Percentiles rank a stretch among this genome's conserved stretches.
Evolutionary conservation across 192 early-diverging fungal species (phyloP).

Genomic region (Ramicandelaber brevisporus): DNA sequence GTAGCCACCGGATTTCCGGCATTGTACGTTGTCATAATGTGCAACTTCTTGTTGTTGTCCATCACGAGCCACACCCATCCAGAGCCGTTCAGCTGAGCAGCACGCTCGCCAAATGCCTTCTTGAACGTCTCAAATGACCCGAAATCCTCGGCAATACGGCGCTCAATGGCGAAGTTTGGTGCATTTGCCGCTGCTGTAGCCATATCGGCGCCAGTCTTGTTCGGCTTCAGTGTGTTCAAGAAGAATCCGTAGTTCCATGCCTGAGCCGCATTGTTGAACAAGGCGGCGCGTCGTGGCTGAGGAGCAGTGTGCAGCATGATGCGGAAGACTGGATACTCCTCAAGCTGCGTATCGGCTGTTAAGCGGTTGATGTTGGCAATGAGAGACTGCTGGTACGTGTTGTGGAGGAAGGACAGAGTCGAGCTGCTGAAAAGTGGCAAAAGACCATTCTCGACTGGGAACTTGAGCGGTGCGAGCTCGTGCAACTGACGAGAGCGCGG

Average conservation of each 20-base stretch:
- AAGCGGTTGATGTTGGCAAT: no score
- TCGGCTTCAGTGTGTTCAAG: conserved; percentile 12
- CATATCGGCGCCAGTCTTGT: no score
- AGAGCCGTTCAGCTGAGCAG: conserved; percentile 15
- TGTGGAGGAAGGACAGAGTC: no score
- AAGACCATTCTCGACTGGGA: no score
- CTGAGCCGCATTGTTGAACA: conserved; percentile 19
- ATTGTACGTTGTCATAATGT: conserved; percentile 19
- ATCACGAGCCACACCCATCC: conserved; percentile 23
- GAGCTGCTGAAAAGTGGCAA: no score
- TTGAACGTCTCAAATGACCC: conserved; percentile 15
- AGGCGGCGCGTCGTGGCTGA: conserved; percentile 7
- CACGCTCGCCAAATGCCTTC: conserved; percentile 7
- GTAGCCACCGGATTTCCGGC: no score
- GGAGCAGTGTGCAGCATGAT: conserved; percentile 9
- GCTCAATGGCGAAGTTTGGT: no score
- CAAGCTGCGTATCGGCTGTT: no score
- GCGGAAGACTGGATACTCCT: conserved; percentile 6
- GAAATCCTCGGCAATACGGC: conserved; percentile 10
- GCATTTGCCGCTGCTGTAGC: no score
- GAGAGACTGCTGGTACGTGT: no score
- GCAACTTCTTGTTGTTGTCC: conserved; percentile 9
- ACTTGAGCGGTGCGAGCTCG: no score
- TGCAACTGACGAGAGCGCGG: no score
- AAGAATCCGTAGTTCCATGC: conserved; percentile 24